phyloP scores from a whole-genome alignment of 1,139 yeast species.

The Lodderomyces parapsilosis region DNA sequence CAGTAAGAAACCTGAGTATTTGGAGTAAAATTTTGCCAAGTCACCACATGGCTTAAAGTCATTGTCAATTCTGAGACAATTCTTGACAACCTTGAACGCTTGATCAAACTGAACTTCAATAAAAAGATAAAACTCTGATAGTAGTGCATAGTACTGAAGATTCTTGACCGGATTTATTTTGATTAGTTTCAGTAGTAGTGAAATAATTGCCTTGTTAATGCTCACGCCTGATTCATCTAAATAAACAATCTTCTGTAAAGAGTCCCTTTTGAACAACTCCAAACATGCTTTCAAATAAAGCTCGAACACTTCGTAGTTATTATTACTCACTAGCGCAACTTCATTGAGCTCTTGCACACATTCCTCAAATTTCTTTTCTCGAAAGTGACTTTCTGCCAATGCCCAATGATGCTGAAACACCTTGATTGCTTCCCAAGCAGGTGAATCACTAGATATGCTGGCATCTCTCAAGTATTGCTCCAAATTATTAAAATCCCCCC shows the following conservation, averaged over 20 bases:
- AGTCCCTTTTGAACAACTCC: conserved; percentile 15
- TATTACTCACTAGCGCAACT: conserved; percentile 23
- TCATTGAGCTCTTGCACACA: conserved; percentile 25
- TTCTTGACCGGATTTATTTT: conserved; percentile 31
- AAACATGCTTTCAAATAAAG: conserved; percentile 22
- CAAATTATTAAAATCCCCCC: conserved; percentile 40
- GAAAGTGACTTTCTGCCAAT: conserved; percentile 17
- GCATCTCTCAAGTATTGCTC: conserved; percentile 12
- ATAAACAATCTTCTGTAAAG: conserved; percentile 12
- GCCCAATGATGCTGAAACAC: conserved; percentile 20
- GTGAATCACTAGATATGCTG: conserved; percentile 15
- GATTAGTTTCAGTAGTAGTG: conserved; percentile 26
- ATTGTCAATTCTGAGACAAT: conserved; percentile 69
- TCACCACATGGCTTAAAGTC: conserved; percentile 57
- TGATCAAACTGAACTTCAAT: conserved; percentile 51
- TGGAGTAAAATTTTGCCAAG: conserved; percentile 44
- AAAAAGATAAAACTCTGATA: conserved; percentile 47
- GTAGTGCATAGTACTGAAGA: conserved; percentile 27
- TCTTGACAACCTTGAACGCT: conserved; percentile 50
- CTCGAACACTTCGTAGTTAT: conserved; percentile 19
- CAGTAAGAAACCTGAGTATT: conserved; percentile 30
- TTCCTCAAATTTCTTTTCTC: conserved; percentile 17
- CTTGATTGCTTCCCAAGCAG: conserved; percentile 16
- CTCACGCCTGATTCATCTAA: conserved; percentile 13
- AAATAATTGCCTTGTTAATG: conserved; percentile 22